A percentile compares a stretch with the other conserved stretches of the same genome.
These are phyloP conservation scores for Suillus ampliporus DNA, from an alignment of 768 basidiomycete species.

Conservation along the genomic window DNA sequence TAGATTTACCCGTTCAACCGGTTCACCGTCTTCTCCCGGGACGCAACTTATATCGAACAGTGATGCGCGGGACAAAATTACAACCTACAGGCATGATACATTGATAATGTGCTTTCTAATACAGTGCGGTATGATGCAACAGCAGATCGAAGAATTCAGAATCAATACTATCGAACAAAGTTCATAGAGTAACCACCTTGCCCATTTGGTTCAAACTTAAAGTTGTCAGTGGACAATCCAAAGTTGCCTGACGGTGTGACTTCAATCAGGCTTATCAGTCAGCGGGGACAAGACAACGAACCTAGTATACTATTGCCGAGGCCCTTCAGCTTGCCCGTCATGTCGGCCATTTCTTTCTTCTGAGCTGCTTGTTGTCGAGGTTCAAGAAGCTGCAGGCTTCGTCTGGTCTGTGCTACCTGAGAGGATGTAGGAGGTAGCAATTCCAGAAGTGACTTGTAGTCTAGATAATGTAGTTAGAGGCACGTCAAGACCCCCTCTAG, in stretches of 20 bases:
- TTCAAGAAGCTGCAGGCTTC: slow-evolving; percentile 59
- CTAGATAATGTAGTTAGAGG: slow-evolving; percentile 44
- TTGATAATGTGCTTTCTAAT: not conserved
- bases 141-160: not conserved
- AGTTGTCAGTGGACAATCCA: slow-evolving; percentile 94
- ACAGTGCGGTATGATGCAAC: slow-evolving; percentile 3
- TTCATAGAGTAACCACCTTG: slow-evolving; percentile 97
- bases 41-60: slow-evolving; percentile 27
- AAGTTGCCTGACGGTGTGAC: slow-evolving; percentile 70
- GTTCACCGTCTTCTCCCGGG: slow-evolving; percentile 31
- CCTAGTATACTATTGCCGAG: slow-evolving; percentile 91
- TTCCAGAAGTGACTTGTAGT: slow-evolving; percentile 75
- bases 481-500: not conserved
- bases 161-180: slow-evolving; percentile 58
- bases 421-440: slow-evolving; percentile 63
- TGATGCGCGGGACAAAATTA: not conserved
- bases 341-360: slow-evolving; percentile 87
- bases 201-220: slow-evolving; percentile 93
- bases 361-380: slow-evolving; percentile 77
- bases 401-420: slow-evolving; percentile 52
- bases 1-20: slow-evolving; percentile 38
- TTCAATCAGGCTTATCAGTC: slow-evolving; percentile 7
- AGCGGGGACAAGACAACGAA: slow-evolving; percentile 33
- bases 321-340: slow-evolving; percentile 91
- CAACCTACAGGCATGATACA: not conserved